Evolutionary conservation across 495 filamentous ascomycete genomes (phyloP), one percentile per base, ranked within the genome.

Genomic region (Penicillium pancosmium): DNA sequence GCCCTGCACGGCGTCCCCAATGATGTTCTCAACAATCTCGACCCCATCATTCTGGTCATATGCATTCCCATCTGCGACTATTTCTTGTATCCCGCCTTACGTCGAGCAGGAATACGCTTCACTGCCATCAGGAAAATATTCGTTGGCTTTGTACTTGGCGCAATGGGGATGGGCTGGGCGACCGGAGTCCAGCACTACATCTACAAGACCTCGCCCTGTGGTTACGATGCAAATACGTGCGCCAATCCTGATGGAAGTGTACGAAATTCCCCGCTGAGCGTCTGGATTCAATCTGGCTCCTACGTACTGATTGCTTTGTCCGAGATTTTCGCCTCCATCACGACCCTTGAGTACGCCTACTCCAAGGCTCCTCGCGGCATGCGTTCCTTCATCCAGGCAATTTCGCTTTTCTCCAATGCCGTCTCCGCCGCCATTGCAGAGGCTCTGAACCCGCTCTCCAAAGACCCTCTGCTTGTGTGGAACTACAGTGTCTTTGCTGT

Each of bases 341-440:
- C 86, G n/a, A 79, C 74, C 1, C 74, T 88, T 10, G 86, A 89
- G 69, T 91, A 92, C 61, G 91, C 90, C 7, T 92, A 86, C 70
- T 88, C 85, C 64, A 91, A 93, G 74, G 89, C 91, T 2, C 91
- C 91, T n/a, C 82, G 79, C 60, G 90, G 86, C 71, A 91, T 93
- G 88, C 81, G 87, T 15, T 88, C 85, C 18, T 78, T 91, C 41
- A 84, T 92, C 34, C 86, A 86, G 63, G 81, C 86, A 15, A 73
- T 91, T 51, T 82, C 81, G 46, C 80, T 90, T 50, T 90, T 91
- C 73, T 85, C 84, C 70, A 86, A 82, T 36, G 89, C 89, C 43
- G 79, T 91, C 70, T 82, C 84, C 4, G 78, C 83, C 8, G 81
- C 77, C 41, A 84, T 88, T 65, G 85, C 84, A 9, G 76, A 89